phyloP scores from a whole-genome alignment of 768 basidiomycete genomes.

The Lactifluus volemus region DNA sequence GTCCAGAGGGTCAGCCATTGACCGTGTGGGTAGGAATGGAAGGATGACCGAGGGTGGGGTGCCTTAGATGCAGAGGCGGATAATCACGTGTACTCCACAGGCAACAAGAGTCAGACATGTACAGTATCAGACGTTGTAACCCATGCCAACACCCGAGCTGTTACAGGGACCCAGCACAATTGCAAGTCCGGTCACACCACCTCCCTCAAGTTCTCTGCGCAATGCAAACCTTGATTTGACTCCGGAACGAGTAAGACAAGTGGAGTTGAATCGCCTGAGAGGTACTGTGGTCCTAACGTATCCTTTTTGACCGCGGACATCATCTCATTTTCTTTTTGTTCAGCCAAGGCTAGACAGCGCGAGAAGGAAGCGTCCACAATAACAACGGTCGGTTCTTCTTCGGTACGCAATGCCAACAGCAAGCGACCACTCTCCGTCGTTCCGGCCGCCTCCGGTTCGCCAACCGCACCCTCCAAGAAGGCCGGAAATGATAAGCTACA shows the following conservation, averaged over 20 bases:
- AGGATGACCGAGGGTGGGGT: not conserved
- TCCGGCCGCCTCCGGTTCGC: constrained; percentile 50
- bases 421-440: constrained; percentile 62
- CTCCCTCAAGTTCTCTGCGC: constrained; percentile 22
- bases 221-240: constrained; percentile 30
- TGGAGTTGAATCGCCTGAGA: constrained; percentile 75
- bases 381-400: constrained; percentile 37
- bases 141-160: not conserved
- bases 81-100: not conserved
- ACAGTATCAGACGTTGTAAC: too few relatives aligned
- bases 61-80: not conserved
- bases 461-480: constrained; percentile 39
- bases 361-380: constrained; percentile 45
- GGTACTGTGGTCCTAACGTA: constrained; percentile 32
- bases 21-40: too few relatives aligned
- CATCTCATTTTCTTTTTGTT: not conserved
- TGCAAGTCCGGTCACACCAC: constrained; percentile 29
- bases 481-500: constrained; percentile 42
- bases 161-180: not conserved
- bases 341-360: constrained; percentile 71
- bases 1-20: constrained; percentile 10
- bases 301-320: not conserved
- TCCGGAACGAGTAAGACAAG: constrained; percentile 59
- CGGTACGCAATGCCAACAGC: constrained; percentile 51
- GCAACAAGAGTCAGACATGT: too few relatives aligned